A percentile compares a stretch with the other conserved stretches of the same genome.
phyloP scores from a whole-genome alignment of 257 asterid genomes.

The Nicotiana otophora region DNA sequence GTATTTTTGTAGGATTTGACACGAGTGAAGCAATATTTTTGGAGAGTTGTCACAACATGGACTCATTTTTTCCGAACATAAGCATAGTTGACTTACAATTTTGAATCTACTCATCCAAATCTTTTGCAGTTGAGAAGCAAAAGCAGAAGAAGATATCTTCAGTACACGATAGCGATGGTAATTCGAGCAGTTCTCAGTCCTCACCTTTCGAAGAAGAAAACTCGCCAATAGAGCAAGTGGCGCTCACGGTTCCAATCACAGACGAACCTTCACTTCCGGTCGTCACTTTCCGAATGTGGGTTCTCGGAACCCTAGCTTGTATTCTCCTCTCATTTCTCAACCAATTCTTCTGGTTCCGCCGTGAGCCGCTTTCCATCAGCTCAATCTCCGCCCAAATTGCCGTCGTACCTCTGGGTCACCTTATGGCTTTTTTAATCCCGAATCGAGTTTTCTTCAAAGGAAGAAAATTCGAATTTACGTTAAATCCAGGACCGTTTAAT shows the following conservation, averaged over 20 bases:
- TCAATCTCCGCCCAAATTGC: slow-evolving; percentile 16
- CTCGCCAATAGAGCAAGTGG: slow-evolving; percentile 21
- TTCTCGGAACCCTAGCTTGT: slow-evolving; percentile 19
- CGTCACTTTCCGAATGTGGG: slow-evolving; percentile 21
- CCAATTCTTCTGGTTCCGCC: slow-evolving; percentile 24
- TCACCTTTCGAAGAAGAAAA: background rate
- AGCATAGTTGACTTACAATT: background rate
- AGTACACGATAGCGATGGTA: background rate
- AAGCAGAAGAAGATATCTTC: background rate
- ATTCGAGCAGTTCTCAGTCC: background rate
- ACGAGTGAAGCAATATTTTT: fast-evolving
- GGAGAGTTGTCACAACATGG: no score
- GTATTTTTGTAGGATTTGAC: no score
- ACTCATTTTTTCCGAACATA: no score
- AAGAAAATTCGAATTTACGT: background rate
- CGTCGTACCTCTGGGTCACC: background rate
- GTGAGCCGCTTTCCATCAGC: slow-evolving; percentile 15
- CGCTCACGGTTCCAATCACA: slow-evolving; percentile 16
- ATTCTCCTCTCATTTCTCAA: slow-evolving; percentile 23
- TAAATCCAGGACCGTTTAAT: slow-evolving; percentile 7
- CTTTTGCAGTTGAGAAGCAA: slow-evolving; percentile 3
- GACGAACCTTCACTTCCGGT: slow-evolving; percentile 15
- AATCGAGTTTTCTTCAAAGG: slow-evolving; percentile 9
- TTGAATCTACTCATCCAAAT: background rate
- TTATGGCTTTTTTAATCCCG: slow-evolving; percentile 5